Base-by-base conservation (phyloP, 352 stramenopile species). In the Phytophthora pseudosyringae region DNA sequence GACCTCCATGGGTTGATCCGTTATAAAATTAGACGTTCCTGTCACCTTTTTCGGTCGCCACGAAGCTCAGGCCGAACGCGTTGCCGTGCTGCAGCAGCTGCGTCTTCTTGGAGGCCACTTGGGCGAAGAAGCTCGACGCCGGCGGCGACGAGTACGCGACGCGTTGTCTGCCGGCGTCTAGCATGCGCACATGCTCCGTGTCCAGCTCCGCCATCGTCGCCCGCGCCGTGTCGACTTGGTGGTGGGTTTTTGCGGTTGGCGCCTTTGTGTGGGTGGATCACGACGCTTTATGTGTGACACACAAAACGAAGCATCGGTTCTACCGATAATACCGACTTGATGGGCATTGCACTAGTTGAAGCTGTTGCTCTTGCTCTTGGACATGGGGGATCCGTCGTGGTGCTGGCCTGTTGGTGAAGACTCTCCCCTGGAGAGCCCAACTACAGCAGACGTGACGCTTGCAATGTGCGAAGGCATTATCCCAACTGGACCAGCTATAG, bases 131-230 rank as follows among this genome's bases (percentile, higher is more conserved):
- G 49, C 39, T 55, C 8, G 70, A 64, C n/a, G 47, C 69, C 18
- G 67, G 39, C 21, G 69, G 57, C 53, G 71, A 72, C 41, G 70
- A 52, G 65, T 81, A 83, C n/a, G 57, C 60, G 6, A 81, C 48
- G 53, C 68, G 70, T 50, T 89, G 67, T 40, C 80, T 78, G 18
- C 85, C 85, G 16, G 78, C 80, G 52, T 90, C 81, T 49, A 93
- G 57, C 75, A 93, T 82, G 72, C 85, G 85, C 50, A 93, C 85
- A 55, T 93, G 82, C 59, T 93, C 85, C 21, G 79, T 81, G 68
- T 88, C 85, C 51, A 75, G 57, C 76, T 86, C 76, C 64, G 65
- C 62, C 69, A 70, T 74, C 31, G 50, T 60, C 43, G 35, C 50
- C 60, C 12, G 13, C 26, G 48, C 18, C 28, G 9, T 40, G 25